Conservation (phyloP, 2,329 filamentous ascomycete species). For the Paraconiothyrium brasiliense region DNA sequence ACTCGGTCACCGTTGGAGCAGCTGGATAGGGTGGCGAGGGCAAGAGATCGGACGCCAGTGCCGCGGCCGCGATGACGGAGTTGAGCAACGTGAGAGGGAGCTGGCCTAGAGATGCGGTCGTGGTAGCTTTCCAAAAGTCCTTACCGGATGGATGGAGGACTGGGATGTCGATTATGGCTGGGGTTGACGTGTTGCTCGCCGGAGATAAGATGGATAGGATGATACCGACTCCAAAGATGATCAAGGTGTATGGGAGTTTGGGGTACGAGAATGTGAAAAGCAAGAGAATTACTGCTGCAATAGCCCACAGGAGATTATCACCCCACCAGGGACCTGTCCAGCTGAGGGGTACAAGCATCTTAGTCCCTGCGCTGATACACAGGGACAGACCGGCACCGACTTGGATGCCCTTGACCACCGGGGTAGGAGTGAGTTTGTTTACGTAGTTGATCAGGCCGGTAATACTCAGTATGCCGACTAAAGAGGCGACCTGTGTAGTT, state of each 20-base stretch:
- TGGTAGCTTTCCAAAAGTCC: slow-evolving; percentile 63
- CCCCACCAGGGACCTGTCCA: slow-evolving; percentile 73
- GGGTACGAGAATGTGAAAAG: slow-evolving; percentile 72
- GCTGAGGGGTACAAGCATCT: slow-evolving; percentile 71
- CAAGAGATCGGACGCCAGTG: slow-evolving; percentile 79
- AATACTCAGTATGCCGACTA: slow-evolving; percentile 78
- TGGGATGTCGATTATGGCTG: slow-evolving; percentile 65
- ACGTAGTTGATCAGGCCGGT: slow-evolving; percentile 82
- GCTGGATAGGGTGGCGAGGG: slow-evolving; percentile 65
- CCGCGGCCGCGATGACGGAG: slow-evolving; percentile 86
- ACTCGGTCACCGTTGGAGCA: slow-evolving; percentile 75
- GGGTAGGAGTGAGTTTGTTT: slow-evolving; percentile 78
- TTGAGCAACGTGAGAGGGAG: slow-evolving; percentile 92
- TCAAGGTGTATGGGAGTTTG: slow-evolving; percentile 79
- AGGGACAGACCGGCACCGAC: slow-evolving; percentile 88
- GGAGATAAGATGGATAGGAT: slow-evolving; percentile 65
- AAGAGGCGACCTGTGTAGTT: slow-evolving; percentile 55
- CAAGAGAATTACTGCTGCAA: slow-evolving; percentile 77
- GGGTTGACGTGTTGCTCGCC: slow-evolving; percentile 18
- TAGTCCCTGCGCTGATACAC: slow-evolving; percentile 75
- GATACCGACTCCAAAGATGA: slow-evolving; percentile 75
- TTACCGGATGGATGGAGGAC: slow-evolving; percentile 55
- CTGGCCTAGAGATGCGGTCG: slow-evolving; percentile 81
- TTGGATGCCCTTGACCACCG: slow-evolving; percentile 94
- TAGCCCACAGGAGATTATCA: slow-evolving; percentile 81